phyloP scores from a whole-genome alignment of 2,329 filamentous ascomycete genomes.

The Fusarium nisikadoi region DNA sequence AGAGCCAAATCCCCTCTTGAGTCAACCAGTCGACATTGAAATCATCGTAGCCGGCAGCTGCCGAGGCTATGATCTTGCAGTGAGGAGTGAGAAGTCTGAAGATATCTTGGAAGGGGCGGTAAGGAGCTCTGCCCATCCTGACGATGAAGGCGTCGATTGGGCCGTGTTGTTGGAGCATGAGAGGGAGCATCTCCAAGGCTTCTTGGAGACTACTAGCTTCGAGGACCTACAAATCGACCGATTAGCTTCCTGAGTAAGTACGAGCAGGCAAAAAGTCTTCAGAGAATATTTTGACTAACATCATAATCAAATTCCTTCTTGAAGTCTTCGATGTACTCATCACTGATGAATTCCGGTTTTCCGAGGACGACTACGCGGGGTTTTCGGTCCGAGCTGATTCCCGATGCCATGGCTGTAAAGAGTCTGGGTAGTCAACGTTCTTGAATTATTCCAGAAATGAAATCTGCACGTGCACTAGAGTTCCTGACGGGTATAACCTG shows the following conservation, averaged over 20 bases:
- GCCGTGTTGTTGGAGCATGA: constrained; percentile 49
- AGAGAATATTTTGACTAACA: constrained; percentile 28
- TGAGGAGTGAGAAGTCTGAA: constrained; percentile 53
- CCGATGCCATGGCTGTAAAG: background rate
- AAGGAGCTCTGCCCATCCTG: constrained; percentile 60
- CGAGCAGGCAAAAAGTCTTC: too few relatives aligned
- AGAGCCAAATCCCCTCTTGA: constrained; percentile 59
- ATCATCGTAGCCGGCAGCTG: constrained; percentile 60
- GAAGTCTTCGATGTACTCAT: constrained; percentile 55
- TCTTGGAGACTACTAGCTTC: constrained; percentile 51
- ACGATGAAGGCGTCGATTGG: constrained; percentile 61
- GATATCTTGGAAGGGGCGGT: constrained; percentile 62
- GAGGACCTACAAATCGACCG: constrained; percentile 36
- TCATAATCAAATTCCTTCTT: constrained; percentile 52
- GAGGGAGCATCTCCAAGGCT: constrained; percentile 50
- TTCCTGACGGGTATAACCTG: too few relatives aligned
- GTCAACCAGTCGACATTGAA: constrained; percentile 58
- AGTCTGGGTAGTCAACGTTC: too few relatives aligned
- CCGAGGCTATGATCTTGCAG: constrained; percentile 59
- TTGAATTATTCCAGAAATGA: too few relatives aligned
- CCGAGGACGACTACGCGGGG: constrained; percentile 57
- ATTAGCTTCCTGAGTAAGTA: background rate
- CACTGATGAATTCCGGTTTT: constrained; percentile 50
- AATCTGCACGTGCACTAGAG: too few relatives aligned
- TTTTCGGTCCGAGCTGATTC: constrained; percentile 33